Conservation (phyloP, 306 rosid genomes). For the Malus orientalis region DNA sequence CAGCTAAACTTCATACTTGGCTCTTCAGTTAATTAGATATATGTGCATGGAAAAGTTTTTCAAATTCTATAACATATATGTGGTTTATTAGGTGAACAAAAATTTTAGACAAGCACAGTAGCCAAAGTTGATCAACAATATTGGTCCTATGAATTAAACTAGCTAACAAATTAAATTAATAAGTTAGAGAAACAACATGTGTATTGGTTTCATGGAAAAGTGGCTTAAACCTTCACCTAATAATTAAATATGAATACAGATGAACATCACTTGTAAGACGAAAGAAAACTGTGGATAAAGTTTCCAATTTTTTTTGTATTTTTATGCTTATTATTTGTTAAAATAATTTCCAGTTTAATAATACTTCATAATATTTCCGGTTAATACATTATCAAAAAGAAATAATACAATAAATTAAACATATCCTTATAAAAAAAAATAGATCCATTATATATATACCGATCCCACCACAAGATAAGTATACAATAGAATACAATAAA, state of each 20-base stretch:
- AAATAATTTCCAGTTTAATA: too few species aligned
- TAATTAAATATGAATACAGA: neutral
- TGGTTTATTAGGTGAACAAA: too few species aligned
- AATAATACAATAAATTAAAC: too few species aligned
- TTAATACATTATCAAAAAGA: neutral
- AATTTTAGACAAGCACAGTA: neutral
- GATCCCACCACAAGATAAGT: neutral
- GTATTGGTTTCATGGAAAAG: neutral
- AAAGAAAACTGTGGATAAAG: too few species aligned
- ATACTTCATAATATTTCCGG: neutral
- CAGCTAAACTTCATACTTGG: too few species aligned
- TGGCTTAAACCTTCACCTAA: neutral
- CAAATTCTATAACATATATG: too few species aligned
- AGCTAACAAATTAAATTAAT: neutral
- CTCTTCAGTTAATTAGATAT: too few species aligned
- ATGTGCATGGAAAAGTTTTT: too few species aligned
- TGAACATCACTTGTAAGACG: neutral
- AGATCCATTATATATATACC: neutral
- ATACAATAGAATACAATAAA: neutral
- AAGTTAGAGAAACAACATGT: neutral
- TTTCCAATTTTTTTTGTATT: too few species aligned
- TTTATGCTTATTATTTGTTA: neutral
- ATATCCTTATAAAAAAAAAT: too few species aligned
- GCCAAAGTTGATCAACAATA: neutral
- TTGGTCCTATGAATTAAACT: neutral